Conservation (phyloP, 2,329 filamentous ascomycete species). For the Coniella vitis region DNA sequence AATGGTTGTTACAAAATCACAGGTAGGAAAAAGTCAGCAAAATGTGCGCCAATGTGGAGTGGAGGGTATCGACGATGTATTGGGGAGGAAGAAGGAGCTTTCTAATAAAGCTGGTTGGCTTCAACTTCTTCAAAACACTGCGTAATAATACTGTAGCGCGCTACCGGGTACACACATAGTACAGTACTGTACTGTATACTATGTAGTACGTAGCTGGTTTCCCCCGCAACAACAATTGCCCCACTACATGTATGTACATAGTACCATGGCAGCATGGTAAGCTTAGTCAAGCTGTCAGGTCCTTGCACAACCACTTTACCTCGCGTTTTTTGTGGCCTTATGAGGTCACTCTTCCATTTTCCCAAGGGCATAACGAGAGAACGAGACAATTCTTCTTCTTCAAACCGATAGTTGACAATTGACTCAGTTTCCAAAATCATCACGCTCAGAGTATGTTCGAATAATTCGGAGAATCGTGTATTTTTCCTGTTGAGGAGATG, state of each 20-base stretch:
- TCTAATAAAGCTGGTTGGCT: not conserved
- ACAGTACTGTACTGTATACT: constrained; percentile 2
- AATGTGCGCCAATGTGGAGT: constrained; percentile 6
- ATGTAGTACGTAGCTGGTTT: constrained; percentile 3
- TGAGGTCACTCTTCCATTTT: no score
- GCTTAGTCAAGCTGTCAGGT: no score
- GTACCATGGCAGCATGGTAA: no score
- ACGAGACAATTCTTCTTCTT: no score
- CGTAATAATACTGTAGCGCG: not conserved
- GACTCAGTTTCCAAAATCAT: no score
- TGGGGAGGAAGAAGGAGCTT: constrained; percentile 1
- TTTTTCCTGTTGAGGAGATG: not conserved
- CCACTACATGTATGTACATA: not conserved
- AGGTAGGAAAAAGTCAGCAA: not conserved
- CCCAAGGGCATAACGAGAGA: no score
- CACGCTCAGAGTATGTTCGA: not conserved
- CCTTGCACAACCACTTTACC: no score
- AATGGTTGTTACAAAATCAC: not conserved
- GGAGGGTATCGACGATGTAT: constrained; percentile 1
- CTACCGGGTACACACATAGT: no score
- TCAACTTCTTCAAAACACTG: constrained; percentile 6
- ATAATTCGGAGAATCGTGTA: not conserved
- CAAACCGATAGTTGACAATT: no score
- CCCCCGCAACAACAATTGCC: constrained; percentile 5
- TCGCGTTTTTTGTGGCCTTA: no score